phyloP scores from a whole-genome alignment of 1,139 yeast genomes.

The Geotrichum fermentans region DNA sequence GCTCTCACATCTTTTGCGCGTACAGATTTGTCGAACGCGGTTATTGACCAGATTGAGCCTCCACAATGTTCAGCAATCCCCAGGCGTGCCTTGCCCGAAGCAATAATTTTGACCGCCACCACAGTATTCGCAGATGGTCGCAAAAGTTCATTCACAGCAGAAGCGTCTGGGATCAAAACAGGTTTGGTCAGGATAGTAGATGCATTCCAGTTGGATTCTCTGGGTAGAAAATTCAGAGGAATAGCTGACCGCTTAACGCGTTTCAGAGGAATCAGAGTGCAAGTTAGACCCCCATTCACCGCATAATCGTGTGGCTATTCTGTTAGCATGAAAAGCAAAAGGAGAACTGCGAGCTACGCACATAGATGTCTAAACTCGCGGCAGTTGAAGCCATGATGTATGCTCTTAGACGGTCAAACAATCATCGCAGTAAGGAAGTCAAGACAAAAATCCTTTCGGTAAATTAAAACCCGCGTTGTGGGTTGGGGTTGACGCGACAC shows the following conservation, averaged over 20 bases:
- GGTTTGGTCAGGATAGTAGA: constrained; percentile 1
- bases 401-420: background rate
- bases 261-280: constrained; percentile 12
- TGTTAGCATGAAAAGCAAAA: no score
- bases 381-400: constrained; percentile 3
- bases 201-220: constrained; percentile 3
- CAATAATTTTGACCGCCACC: constrained; percentile 10
- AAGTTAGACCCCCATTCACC: constrained; percentile 2
- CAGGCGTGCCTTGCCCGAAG: constrained; percentile 3
- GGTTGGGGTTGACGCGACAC: no score
- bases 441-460: no score
- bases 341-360: background rate
- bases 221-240: constrained; percentile 10
- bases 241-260: constrained; percentile 11
- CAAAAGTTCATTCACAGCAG: background rate
- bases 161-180: constrained; percentile 1
- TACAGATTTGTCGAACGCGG: constrained; percentile 8
- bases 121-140: constrained; percentile 2
- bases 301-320: background rate
- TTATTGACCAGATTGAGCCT: constrained; percentile 10
- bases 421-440: background rate
- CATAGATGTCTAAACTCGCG: constrained; percentile 3
- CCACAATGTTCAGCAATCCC: constrained; percentile 12
- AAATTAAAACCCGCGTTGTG: no score
- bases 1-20: constrained; percentile 13